A percentile compares a stretch with the other conserved stretches of the same genome.
Conservation (phyloP, 257 asterid species). For the Fraxinus americana region DNA sequence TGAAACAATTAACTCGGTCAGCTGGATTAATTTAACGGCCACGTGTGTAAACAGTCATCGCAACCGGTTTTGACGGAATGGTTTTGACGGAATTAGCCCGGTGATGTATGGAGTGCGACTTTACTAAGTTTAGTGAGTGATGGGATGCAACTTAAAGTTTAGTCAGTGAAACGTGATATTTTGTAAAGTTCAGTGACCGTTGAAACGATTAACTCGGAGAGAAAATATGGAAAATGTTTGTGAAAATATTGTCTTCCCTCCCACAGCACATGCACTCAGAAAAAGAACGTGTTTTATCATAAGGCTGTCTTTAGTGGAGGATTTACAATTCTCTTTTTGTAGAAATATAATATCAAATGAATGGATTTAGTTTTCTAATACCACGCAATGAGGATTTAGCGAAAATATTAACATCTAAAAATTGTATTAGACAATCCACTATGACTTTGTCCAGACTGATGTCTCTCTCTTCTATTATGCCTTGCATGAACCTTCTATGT, state of each 20-base stretch:
- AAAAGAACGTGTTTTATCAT: background rate
- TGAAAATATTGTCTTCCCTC: background rate
- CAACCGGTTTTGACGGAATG: no score
- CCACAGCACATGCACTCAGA: background rate
- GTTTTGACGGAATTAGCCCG: no score
- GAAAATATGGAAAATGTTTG: background rate
- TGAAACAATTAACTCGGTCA: no score
- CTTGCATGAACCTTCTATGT: background rate
- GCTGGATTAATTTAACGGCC: no score
- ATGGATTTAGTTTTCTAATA: background rate
- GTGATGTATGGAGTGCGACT: no score
- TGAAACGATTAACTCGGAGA: background rate
- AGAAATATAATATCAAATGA: no score
- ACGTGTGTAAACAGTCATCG: no score
- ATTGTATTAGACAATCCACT: conserved; percentile 10
- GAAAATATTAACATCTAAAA: background rate
- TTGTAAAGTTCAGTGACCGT: no score
- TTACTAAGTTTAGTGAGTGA: no score
- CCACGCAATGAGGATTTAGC: background rate
- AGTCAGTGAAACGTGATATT: no score
- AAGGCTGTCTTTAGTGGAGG: background rate
- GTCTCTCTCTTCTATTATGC: conserved; percentile 3
- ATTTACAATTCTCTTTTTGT: background rate
- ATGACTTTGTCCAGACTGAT: conserved; percentile 7
- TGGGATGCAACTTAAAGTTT: no score